Conservation (phyloP, 2,329 filamentous ascomycete genomes). For the Fusarium liriodendri region DNA sequence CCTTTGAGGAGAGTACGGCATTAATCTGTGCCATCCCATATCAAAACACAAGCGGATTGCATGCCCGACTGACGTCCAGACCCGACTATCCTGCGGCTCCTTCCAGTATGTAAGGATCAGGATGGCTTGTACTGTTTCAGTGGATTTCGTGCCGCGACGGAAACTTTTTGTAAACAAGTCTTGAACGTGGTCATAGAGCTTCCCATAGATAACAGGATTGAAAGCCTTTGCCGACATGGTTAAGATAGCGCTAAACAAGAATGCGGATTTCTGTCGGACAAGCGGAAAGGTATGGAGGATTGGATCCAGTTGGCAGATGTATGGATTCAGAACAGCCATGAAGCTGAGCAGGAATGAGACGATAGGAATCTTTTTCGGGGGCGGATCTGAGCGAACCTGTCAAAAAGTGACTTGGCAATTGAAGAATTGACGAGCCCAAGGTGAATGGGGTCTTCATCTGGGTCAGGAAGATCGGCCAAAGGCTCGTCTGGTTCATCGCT, state of each 20-base stretch:
- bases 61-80: conserved; percentile 54
- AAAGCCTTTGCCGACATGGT: conserved; percentile 51
- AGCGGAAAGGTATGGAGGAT: conserved; percentile 52
- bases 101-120: conserved; percentile 56
- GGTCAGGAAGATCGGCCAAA: not conserved
- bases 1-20: conserved; percentile 5
- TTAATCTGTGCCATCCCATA: conserved; percentile 50
- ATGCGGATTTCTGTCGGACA: conserved; percentile 49
- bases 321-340: conserved; percentile 52
- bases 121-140: conserved; percentile 53
- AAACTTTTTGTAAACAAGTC: conserved; percentile 46
- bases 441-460: conserved; percentile 9
- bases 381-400: conserved; percentile 6
- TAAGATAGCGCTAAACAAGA: conserved; percentile 50
- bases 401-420: conserved; percentile 7
- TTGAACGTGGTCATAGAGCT: conserved; percentile 37
- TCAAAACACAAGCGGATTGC: conserved; percentile 55
- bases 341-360: conserved; percentile 39
- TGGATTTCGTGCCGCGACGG: conserved; percentile 49
- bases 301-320: conserved; percentile 54
- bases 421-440: conserved; percentile 14
- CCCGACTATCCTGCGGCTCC: conserved; percentile 53
- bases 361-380: not conserved
- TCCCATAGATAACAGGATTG: conserved; percentile 46
- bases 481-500: conserved; percentile 4